A percentile compares a stretch with the other conserved stretches of the same genome.
phyloP scores from a whole-genome alignment of 305 asterid genomes.

The Solanum hybrid region DNA sequence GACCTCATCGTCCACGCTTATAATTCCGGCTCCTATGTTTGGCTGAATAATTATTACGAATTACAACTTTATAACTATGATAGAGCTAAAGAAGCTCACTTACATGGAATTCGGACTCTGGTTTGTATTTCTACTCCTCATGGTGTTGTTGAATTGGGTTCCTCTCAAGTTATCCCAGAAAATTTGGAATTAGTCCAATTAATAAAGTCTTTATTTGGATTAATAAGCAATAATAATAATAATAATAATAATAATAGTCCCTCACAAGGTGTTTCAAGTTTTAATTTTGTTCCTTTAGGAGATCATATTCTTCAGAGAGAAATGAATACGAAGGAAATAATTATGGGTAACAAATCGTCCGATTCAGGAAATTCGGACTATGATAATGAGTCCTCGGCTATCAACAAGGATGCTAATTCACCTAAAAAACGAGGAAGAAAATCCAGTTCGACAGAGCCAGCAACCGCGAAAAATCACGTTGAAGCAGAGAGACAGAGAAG shows the following conservation, averaged over 20 bases:
- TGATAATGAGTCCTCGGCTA: neutral
- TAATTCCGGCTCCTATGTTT: neutral
- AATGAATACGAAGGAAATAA: neutral
- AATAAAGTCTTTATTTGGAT: neutral
- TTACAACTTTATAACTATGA: neutral
- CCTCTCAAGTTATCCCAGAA: conserved; percentile 8
- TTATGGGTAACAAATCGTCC: neutral
- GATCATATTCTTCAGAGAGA: neutral
- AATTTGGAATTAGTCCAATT: conserved; percentile 9
- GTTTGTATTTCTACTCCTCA: conserved; percentile 19
- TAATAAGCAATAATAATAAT: too few species aligned
- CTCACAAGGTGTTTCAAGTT: neutral
- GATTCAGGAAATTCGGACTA: neutral
- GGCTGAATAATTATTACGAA: conserved; percentile 11
- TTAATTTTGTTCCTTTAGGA: neutral
- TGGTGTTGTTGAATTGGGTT: conserved; percentile 19
- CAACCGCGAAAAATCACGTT: conserved; percentile 1
- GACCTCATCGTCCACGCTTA: conserved; percentile 10
- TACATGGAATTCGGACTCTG: conserved; percentile 14
- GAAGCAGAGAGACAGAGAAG: conserved; percentile 13
- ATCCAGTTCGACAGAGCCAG: neutral
- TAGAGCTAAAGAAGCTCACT: conserved; percentile 24
- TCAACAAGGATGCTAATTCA: neutral
- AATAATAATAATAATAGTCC: neutral
- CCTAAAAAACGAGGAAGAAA: neutral